phyloP scores from a whole-genome alignment of 176 grass and related monocot species.

The Avena eriantha region DNA sequence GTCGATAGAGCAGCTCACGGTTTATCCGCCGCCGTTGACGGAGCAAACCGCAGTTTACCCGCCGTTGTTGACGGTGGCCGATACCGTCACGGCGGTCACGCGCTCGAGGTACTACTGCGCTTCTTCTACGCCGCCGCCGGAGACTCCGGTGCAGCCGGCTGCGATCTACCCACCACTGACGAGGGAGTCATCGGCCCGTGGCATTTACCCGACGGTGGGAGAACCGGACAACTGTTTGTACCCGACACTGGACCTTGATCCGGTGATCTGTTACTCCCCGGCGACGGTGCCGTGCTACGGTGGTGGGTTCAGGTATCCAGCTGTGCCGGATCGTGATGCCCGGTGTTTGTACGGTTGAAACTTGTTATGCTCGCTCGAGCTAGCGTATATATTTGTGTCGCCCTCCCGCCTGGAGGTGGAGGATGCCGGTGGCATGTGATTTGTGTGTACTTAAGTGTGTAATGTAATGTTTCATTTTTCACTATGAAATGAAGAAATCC shows the following conservation, averaged over 20 bases:
- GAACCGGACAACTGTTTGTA: constrained; percentile 32
- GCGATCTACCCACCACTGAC: background rate
- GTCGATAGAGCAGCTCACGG: background rate
- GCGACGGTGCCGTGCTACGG: background rate
- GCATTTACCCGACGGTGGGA: constrained; percentile 15
- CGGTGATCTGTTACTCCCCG: constrained; percentile 49
- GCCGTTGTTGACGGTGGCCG: background rate
- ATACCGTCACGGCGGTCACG: background rate
- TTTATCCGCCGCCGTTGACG: background rate
- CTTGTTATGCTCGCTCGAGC: background rate
- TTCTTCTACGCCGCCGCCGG: background rate
- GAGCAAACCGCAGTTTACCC: constrained; percentile 31
- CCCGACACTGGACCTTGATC: constrained; percentile 42
- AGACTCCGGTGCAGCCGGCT: background rate
- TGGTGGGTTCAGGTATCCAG: constrained; percentile 19
- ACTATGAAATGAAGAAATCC: too few relatives aligned
- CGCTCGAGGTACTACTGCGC: background rate
- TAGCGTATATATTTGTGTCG: too few relatives aligned
- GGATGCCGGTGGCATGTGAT: too few relatives aligned
- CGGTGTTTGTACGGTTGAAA: constrained; percentile 48
- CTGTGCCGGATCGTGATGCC: constrained; percentile 31
- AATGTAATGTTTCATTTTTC: too few relatives aligned
- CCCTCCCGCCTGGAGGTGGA: too few relatives aligned
- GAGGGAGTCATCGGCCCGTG: background rate
- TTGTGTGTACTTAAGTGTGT: too few relatives aligned